Evolutionary conservation across 176 grass and related monocot species (phyloP).

Genomic region (Echinochloa phyllopogon): DNA sequence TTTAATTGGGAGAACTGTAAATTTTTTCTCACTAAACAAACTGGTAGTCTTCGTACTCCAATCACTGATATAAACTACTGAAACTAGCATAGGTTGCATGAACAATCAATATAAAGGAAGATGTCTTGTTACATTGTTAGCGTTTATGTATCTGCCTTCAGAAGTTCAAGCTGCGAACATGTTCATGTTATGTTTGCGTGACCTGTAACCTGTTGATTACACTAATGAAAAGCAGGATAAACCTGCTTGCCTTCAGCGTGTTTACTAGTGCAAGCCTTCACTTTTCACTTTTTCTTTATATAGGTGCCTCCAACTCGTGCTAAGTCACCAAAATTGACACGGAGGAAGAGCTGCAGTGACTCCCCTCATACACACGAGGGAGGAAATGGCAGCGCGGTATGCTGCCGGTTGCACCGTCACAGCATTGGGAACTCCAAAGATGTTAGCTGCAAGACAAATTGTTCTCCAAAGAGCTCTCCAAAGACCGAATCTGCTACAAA

Average conservation of each 20-base stretch:
- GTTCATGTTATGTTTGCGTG: constrained; percentile 21
- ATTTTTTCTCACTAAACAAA: constrained; percentile 9
- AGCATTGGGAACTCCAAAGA: constrained; percentile 72
- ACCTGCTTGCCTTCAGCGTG: neutral
- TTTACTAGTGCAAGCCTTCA: constrained; percentile 16
- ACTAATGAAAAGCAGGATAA: constrained; percentile 16
- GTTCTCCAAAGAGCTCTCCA: constrained; percentile 53
- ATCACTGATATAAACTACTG: constrained; percentile 3
- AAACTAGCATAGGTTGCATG: neutral
- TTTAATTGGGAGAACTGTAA: neutral
- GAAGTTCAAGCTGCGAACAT: neutral
- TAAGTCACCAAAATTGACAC: constrained; percentile 78
- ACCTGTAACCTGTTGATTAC: constrained; percentile 6
- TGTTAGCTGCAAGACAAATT: constrained; percentile 48
- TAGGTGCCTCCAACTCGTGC: constrained; percentile 89
- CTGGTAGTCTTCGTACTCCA: constrained; percentile 4
- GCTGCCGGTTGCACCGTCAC: constrained; percentile 65
- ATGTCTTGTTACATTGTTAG: neutral
- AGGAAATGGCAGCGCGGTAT: constrained; percentile 48
- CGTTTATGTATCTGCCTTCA: neutral
- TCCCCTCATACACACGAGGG: constrained; percentile 50
- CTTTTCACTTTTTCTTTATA: constrained; percentile 14
- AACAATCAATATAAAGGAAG: neutral
- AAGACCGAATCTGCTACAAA: constrained; percentile 46
- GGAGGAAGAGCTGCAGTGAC: constrained; percentile 87